phyloP scores from a whole-genome alignment of 345 rosid species.

The Lepidium africanum region DNA sequence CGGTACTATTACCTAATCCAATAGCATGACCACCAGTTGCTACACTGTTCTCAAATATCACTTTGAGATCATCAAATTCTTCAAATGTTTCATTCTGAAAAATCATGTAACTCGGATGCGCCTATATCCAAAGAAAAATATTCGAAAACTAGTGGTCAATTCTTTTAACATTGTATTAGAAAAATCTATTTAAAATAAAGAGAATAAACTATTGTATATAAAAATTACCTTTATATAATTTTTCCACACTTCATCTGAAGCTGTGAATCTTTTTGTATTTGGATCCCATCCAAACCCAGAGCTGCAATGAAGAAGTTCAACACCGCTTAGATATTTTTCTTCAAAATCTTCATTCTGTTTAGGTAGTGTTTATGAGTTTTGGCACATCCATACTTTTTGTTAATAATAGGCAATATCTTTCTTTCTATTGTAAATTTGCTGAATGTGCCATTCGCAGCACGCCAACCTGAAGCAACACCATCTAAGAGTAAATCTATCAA shows the following conservation, averaged over 20 bases:
- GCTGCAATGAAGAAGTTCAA: background rate
- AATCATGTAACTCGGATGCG: background rate
- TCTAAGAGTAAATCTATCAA: background rate
- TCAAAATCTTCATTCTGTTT: background rate
- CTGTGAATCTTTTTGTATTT: background rate
- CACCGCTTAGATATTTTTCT: background rate
- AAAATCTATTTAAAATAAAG: background rate
- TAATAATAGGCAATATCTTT: background rate
- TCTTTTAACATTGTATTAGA: background rate
- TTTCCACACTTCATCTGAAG: background rate
- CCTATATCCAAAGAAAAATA: background rate
- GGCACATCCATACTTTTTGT: background rate
- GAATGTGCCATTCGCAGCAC: background rate
- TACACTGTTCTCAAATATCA: background rate
- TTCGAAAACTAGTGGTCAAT: too few species aligned
- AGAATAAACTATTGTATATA: background rate
- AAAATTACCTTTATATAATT: background rate
- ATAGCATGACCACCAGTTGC: background rate
- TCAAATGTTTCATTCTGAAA: background rate
- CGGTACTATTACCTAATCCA: background rate
- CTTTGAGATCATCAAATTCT: background rate
- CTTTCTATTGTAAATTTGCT: background rate
- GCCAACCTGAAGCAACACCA: background rate
- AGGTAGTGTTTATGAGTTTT: background rate
- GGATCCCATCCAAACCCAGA: background rate